Evolutionary conservation across 169 alveolate genomes (phyloP).

Genomic region (Eimeria acervulina): DNA sequence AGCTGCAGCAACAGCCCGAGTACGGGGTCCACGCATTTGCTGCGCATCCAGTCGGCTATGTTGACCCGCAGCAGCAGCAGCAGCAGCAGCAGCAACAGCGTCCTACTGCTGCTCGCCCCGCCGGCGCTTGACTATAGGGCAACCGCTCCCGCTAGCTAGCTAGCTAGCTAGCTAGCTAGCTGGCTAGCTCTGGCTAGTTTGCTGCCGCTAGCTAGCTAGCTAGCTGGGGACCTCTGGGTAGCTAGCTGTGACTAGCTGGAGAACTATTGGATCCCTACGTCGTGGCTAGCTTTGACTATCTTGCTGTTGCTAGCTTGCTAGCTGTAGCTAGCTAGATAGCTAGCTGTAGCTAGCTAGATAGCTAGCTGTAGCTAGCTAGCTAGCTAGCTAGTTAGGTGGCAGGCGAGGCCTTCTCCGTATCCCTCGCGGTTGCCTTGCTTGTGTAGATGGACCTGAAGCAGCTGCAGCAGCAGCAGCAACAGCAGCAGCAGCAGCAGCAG

Average conservation of each 20-base stretch:
- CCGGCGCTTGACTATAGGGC: conserved; percentile 30
- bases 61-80: conserved; percentile 35
- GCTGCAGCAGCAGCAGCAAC: conserved; percentile 38
- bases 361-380: background rate
- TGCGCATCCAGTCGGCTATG: conserved; percentile 8
- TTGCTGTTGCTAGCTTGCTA: too few relatives aligned
- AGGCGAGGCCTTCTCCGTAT: too few relatives aligned
- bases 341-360: background rate
- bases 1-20: conserved; percentile 50
- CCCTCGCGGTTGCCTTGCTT: background rate
- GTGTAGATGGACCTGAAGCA: background rate
- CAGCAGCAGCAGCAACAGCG: conserved; percentile 68
- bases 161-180: conserved; percentile 41
- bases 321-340: background rate
- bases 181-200: background rate
- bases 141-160: background rate
- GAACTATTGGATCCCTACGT: background rate
- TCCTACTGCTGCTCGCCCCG: conserved; percentile 40
- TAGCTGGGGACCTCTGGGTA: background rate
- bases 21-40: conserved; percentile 30
- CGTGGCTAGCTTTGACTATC: too few relatives aligned
- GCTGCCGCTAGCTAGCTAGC: too few relatives aligned
- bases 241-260: background rate
- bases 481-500: conserved; percentile 59
- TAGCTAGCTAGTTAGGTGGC: background rate